A percentile compares a stretch with the other conserved stretches of the same genome.
These are phyloP conservation scores for Lineolata rhizophorae DNA, from an alignment of 495 filamentous ascomycete species.

Conservation along the genomic window DNA sequence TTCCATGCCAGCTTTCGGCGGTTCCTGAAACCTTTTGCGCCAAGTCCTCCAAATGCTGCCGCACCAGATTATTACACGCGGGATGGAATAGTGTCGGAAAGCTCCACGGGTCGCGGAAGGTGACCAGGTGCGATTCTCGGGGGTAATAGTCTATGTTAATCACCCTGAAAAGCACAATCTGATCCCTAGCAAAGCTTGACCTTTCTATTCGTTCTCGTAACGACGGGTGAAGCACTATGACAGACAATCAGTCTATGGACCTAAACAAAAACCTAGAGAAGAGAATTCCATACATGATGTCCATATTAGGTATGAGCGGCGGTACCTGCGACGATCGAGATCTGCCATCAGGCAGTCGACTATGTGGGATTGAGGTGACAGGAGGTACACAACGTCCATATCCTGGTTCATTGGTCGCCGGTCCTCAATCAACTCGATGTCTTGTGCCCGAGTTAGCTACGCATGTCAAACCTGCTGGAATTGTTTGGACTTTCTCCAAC, in stretches of 20 bases:
- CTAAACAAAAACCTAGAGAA: too few relatives aligned
- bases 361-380: slow-evolving; percentile 65
- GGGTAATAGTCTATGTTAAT: slow-evolving; percentile 76
- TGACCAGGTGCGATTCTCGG: slow-evolving; percentile 74
- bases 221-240: slow-evolving; percentile 31
- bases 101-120: slow-evolving; percentile 83
- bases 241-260: too few relatives aligned
- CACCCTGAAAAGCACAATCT: slow-evolving; percentile 48
- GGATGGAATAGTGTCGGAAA: slow-evolving; percentile 88
- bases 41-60: slow-evolving; percentile 54
- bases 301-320: slow-evolving; percentile 60
- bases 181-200: slow-evolving; percentile 37
- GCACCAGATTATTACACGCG: slow-evolving; percentile 62
- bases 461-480: not conserved
- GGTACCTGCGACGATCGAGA: slow-evolving; percentile 61
- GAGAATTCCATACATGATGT: slow-evolving; percentile 55
- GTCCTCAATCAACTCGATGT: slow-evolving; percentile 81
- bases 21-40: slow-evolving; percentile 52
- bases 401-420: slow-evolving; percentile 52
- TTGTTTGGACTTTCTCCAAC: slow-evolving; percentile 7
- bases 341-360: slow-evolving; percentile 88
- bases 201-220: slow-evolving; percentile 33
- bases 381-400: slow-evolving; percentile 86
- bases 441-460: slow-evolving; percentile 26
- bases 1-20: not conserved